Evolutionary conservation across 768 basidiomycete genomes (phyloP).

Genomic region (Boletus tomentosulus): DNA sequence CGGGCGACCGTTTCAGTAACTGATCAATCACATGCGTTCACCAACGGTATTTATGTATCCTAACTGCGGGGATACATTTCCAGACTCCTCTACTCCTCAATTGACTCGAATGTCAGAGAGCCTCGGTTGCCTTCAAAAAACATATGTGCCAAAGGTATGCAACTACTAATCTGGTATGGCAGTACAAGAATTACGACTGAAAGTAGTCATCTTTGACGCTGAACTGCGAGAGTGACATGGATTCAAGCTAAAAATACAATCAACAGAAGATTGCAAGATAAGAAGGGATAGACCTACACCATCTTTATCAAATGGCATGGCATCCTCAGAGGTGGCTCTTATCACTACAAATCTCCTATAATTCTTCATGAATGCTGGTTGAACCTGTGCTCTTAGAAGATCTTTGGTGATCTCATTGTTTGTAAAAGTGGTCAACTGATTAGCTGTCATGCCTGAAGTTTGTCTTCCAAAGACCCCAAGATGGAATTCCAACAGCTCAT

Average conservation of each 20-base stretch:
- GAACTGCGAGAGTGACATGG: slow-evolving; percentile 42
- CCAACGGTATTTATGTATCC: background rate
- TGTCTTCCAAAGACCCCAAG: slow-evolving; percentile 22
- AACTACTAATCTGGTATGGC: background rate
- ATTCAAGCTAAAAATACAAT: slow-evolving; percentile 49
- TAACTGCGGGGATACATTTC: background rate
- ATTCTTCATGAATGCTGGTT: slow-evolving; percentile 56
- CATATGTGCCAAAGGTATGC: background rate
- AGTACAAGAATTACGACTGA: slow-evolving; percentile 1
- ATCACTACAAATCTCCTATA: slow-evolving; percentile 68
- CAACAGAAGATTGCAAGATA: background rate
- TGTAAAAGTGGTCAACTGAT: slow-evolving; percentile 35
- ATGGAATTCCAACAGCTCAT: slow-evolving; percentile 41
- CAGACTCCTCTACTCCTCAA: background rate
- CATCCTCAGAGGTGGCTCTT: slow-evolving; percentile 33
- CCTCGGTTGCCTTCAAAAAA: background rate
- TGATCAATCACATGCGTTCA: slow-evolving; percentile 23
- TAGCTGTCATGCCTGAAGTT: slow-evolving; percentile 31
- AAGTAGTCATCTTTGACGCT: slow-evolving; percentile 60
- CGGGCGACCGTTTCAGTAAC: background rate
- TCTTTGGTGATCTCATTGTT: slow-evolving; percentile 47
- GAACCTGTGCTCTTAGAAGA: slow-evolving; percentile 51
- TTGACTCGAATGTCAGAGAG: background rate
- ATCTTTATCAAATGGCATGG: slow-evolving; percentile 26
- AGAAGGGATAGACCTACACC: slow-evolving; percentile 40